These are phyloP conservation scores for Aspergillus arachidicola DNA, from an alignment of 2,329 filamentous ascomycete species.

Conservation along the genomic window DNA sequence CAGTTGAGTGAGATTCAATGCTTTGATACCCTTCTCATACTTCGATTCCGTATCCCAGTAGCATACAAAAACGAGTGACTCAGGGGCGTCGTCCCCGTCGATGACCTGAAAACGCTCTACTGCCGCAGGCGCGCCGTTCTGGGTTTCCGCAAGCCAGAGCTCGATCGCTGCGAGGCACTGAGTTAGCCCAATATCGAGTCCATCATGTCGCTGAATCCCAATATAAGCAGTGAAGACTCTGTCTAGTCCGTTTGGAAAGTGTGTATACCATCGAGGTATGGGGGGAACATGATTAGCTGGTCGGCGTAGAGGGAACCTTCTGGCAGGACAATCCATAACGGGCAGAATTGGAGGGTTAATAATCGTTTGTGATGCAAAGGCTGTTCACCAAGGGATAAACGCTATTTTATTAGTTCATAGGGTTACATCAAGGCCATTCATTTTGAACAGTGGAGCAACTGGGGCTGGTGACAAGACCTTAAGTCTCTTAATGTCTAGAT, in stretches of 20 bases:
- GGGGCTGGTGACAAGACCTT: not conserved
- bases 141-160: not conserved
- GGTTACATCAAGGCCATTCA: not conserved
- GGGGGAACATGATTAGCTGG: constrained; percentile 17
- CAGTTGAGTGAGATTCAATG: constrained; percentile 3
- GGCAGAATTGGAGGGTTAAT: not conserved
- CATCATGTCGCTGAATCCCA: constrained; percentile 16
- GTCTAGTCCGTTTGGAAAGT: constrained; percentile 1
- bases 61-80: constrained; percentile 14
- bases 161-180: constrained; percentile 6
- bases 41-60: constrained; percentile 16
- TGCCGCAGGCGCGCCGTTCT: not conserved
- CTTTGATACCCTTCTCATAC: constrained; percentile 9
- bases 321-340: not conserved
- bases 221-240: constrained; percentile 21
- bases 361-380: not conserved
- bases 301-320: constrained; percentile 4
- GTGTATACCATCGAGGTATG: constrained; percentile 14
- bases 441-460: not conserved
- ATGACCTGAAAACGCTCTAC: constrained; percentile 17
- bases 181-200: not conserved
- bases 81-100: constrained; percentile 14
- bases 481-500: not conserved
- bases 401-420: not conserved
- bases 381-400: not conserved